Evolutionary conservation across 2,329 filamentous ascomycete species (phyloP).

Genomic region (Zymoseptoria pseudotritici): DNA sequence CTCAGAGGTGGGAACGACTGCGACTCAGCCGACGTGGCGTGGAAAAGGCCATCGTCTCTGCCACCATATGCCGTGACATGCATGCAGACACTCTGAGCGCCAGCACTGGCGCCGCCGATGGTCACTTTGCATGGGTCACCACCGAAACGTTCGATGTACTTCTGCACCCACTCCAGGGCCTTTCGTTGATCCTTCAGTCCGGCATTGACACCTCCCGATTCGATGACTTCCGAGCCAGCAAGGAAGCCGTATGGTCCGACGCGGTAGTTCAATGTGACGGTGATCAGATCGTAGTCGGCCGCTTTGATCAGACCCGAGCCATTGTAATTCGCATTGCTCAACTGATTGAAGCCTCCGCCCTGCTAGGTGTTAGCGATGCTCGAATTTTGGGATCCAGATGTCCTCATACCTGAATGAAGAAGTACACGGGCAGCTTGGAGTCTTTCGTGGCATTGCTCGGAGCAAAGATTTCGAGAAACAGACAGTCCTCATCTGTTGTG

Average conservation of each 20-base stretch:
- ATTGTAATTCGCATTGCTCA: slow-evolving; percentile 46
- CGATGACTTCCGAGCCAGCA: slow-evolving; percentile 47
- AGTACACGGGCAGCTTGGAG: slow-evolving; percentile 57
- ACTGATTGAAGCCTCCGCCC: slow-evolving; percentile 42
- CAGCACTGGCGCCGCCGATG: slow-evolving; percentile 61
- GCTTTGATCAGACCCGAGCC: slow-evolving; percentile 55
- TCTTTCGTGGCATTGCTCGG: slow-evolving; percentile 45
- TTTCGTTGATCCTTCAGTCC: slow-evolving; percentile 65
- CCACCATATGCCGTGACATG: slow-evolving; percentile 52
- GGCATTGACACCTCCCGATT: slow-evolving; percentile 53
- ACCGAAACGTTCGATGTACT: slow-evolving; percentile 60
- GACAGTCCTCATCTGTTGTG: slow-evolving; percentile 53
- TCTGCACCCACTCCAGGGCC: slow-evolving; percentile 61
- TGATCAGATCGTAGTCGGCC: slow-evolving; percentile 53
- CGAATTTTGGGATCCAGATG: slow-evolving; percentile 37
- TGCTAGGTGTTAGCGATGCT: slow-evolving; percentile 21
- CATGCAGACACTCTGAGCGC: slow-evolving; percentile 57
- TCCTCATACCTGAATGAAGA: slow-evolving; percentile 46
- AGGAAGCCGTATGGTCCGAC: slow-evolving; percentile 70
- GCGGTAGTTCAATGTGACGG: slow-evolving; percentile 69
- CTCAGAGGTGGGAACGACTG: slow-evolving; percentile 46
- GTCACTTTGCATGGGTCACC: slow-evolving; percentile 62
- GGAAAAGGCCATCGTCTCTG: slow-evolving; percentile 43
- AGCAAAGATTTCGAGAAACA: slow-evolving; percentile 59
- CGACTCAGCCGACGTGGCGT: slow-evolving; percentile 48